Evolutionary conservation across 371 early-diverging fungal genomes (phyloP).

Genomic region (Mucor mucedo): DNA sequence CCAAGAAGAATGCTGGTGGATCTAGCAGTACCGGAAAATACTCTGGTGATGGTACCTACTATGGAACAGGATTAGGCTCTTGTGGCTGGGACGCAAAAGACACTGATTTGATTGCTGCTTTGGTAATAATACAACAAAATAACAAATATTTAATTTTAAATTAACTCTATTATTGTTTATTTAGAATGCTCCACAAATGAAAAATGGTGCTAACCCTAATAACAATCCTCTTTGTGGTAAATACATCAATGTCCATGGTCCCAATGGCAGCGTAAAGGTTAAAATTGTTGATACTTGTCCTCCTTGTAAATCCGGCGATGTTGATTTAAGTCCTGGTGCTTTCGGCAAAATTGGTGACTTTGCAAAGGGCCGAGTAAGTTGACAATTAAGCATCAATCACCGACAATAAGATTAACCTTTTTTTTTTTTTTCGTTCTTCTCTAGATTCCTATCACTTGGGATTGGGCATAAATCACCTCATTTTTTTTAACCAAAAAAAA

Average conservation of each 20-base stretch:
- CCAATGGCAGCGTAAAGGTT: constrained; percentile 44
- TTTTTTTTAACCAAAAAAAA: background rate
- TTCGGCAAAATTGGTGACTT: constrained; percentile 52
- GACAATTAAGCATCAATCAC: background rate
- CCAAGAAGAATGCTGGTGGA: constrained; percentile 10
- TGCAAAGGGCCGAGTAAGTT: constrained; percentile 45
- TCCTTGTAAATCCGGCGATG: constrained; percentile 28
- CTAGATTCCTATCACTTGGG: constrained; percentile 5
- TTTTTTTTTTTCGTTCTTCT: background rate
- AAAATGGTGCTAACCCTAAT: constrained; percentile 43
- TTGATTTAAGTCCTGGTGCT: constrained; percentile 62
- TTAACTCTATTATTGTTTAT: constrained; percentile 7
- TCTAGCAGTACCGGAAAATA: constrained; percentile 7
- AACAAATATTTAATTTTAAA: background rate
- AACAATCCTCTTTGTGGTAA: constrained; percentile 44
- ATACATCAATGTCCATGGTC: constrained; percentile 40
- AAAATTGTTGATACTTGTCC: constrained; percentile 49
- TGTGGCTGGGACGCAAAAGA: constrained; percentile 34
- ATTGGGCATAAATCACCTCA: constrained; percentile 1
- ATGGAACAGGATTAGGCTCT: constrained; percentile 38
- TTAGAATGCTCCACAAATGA: constrained; percentile 53
- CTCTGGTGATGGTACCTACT: constrained; percentile 49
- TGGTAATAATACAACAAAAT: constrained; percentile 25
- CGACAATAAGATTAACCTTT: background rate
- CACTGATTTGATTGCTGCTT: constrained; percentile 43